These are phyloP conservation scores for Aspergillus tamarii DNA, from an alignment of 2,329 filamentous ascomycete species.

Conservation along the genomic window DNA sequence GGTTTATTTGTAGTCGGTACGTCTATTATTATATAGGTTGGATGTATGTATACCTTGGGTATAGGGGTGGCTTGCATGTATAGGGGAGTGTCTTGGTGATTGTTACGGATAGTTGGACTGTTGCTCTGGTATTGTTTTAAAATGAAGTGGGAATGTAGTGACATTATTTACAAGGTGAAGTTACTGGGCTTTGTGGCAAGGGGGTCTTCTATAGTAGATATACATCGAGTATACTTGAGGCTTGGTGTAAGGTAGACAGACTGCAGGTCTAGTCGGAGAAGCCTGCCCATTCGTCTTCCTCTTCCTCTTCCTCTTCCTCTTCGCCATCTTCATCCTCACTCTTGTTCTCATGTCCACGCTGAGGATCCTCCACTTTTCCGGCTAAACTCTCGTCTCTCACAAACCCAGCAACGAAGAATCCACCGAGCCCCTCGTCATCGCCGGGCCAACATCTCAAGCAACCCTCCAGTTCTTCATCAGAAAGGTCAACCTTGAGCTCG, in stretches of 20 bases:
- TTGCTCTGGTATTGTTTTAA: no score
- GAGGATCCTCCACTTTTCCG: constrained; percentile 19
- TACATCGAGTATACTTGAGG: background rate
- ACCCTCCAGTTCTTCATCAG: constrained; percentile 61
- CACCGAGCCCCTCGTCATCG: constrained; percentile 83
- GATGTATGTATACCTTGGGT: no score
- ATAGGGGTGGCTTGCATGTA: no score
- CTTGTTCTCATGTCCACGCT: constrained; percentile 13
- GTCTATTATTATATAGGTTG: background rate
- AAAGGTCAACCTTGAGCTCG: constrained; percentile 35
- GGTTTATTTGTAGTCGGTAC: background rate
- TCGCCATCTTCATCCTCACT: constrained; percentile 23
- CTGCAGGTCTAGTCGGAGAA: constrained; percentile 41
- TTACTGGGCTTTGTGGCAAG: no score
- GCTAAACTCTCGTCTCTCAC: constrained; percentile 60
- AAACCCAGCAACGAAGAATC: constrained; percentile 94
- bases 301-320: constrained; percentile 8
- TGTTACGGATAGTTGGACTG: no score
- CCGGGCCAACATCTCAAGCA: constrained; percentile 83
- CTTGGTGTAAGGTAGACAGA: background rate
- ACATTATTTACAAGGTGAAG: no score
- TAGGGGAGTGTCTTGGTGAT: no score
- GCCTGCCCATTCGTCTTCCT: constrained; percentile 45
- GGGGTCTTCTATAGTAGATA: background rate
- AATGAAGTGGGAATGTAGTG: no score